Conservation (phyloP, 495 filamentous ascomycete genomes). For the Talaromyces wortmannii region DNA sequence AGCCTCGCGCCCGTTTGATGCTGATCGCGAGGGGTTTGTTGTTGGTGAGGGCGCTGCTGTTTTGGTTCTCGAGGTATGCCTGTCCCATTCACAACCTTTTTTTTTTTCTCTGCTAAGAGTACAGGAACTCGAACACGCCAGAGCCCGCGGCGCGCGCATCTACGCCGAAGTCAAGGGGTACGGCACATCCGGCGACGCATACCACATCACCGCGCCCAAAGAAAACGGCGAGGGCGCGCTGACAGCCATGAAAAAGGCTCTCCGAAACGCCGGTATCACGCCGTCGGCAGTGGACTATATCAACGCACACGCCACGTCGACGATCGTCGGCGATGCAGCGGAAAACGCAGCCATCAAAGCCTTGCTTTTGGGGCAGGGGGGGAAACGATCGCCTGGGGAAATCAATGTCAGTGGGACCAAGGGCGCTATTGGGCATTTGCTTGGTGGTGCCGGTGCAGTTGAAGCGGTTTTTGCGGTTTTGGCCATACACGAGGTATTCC, state of each 20-base stretch:
- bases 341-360: constrained; percentile 79
- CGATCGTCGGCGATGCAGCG: constrained; percentile 74
- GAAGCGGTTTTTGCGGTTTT: constrained; percentile 81
- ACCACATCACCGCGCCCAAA: constrained; percentile 87
- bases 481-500: constrained; percentile 63
- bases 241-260: constrained; percentile 76
- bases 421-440: constrained; percentile 84
- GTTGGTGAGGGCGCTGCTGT: constrained; percentile 90
- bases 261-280: constrained; percentile 62
- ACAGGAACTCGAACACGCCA: constrained; percentile 80
- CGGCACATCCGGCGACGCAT: constrained; percentile 77
- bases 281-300: constrained; percentile 79
- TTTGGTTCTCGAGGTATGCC: constrained; percentile 65
- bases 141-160: constrained; percentile 66
- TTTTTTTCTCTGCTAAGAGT: background rate
- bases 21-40: constrained; percentile 77
- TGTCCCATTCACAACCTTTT: background rate
- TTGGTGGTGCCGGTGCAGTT: constrained; percentile 84
- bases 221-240: constrained; percentile 74
- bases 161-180: constrained; percentile 90
- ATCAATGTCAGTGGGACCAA: constrained; percentile 91
- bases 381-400: constrained; percentile 49
- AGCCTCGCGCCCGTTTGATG: constrained; percentile 84
- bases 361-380: constrained; percentile 68
- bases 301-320: constrained; percentile 93